Percentiles rank a stretch among this genome's conserved stretches.
phyloP scores from a whole-genome alignment of 306 rosid species.

The Myrica gale region DNA sequence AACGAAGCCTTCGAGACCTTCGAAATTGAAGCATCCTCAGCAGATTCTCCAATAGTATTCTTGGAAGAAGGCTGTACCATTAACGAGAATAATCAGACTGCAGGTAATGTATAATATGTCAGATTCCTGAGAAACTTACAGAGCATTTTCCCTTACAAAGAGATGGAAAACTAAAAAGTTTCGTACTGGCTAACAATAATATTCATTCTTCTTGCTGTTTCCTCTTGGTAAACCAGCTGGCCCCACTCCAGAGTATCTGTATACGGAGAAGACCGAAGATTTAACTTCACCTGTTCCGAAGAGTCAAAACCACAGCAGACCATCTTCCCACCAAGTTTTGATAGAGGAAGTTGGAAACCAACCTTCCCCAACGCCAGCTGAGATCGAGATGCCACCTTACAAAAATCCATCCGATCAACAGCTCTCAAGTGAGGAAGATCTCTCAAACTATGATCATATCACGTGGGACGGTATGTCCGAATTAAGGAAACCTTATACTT shows the following conservation, averaged over 20 bases:
- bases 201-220: not conserved
- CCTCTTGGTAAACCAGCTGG: slow-evolving; percentile 2
- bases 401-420: not conserved
- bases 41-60: not conserved
- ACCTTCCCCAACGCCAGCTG: not conserved
- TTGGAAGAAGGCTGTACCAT: not conserved
- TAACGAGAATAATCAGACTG: not conserved
- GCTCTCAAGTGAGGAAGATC: no score
- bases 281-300: not conserved
- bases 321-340: not conserved
- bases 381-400: not conserved
- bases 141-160: no score
- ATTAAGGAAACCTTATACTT: not conserved
- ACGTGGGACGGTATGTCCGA: not conserved
- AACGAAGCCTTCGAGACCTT: not conserved
- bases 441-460: not conserved
- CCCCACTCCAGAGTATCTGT: not conserved
- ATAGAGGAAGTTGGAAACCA: no score
- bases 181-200: no score
- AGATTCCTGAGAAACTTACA: no score
- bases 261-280: not conserved
- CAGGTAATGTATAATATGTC: slow-evolving; percentile 12
- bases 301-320: not conserved
- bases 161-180: no score
- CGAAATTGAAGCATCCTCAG: not conserved